Evolutionary conservation across 1,284 basidiomycete genomes (phyloP).

Genomic region (Heterobasidion occidentale): DNA sequence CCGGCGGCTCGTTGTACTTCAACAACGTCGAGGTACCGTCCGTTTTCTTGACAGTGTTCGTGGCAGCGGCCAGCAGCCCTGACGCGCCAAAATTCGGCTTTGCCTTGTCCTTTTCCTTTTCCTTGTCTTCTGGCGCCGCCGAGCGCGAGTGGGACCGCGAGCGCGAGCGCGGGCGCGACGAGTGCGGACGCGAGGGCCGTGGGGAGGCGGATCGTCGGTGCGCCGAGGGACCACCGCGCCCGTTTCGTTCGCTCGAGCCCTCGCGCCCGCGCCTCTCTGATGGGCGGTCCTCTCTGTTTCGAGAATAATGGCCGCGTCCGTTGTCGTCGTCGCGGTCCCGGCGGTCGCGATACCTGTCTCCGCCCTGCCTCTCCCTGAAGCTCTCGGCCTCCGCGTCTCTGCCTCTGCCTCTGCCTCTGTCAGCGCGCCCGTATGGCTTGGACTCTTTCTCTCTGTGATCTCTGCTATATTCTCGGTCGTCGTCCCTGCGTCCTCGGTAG

Average conservation of each 20-base stretch:
- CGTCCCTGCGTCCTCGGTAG: not conserved
- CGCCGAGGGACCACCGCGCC: slow-evolving; percentile 11
- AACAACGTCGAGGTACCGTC: slow-evolving; percentile 82
- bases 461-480: not conserved
- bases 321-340: not conserved
- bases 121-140: slow-evolving; percentile 21
- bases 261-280: slow-evolving; percentile 16
- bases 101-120: slow-evolving; percentile 49
- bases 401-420: not conserved
- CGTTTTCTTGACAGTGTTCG: slow-evolving; percentile 72
- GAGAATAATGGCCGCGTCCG: not conserved
- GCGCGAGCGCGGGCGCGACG: slow-evolving; percentile 31
- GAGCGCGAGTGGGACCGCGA: slow-evolving; percentile 20
- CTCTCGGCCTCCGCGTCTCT: not conserved
- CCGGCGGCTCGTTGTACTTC: slow-evolving; percentile 98
- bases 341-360: not conserved
- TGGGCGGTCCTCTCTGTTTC: not conserved
- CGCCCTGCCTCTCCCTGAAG: not conserved
- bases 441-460: not conserved
- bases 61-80: slow-evolving; percentile 91
- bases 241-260: slow-evolving; percentile 29
- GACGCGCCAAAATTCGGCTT: slow-evolving; percentile 88
- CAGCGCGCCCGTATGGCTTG: not conserved
- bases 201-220: slow-evolving; percentile 53
- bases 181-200: slow-evolving; percentile 21